Evolutionary conservation across 495 filamentous ascomycete genomes (phyloP).

Genomic region (Astrothelium macrocarpum): DNA sequence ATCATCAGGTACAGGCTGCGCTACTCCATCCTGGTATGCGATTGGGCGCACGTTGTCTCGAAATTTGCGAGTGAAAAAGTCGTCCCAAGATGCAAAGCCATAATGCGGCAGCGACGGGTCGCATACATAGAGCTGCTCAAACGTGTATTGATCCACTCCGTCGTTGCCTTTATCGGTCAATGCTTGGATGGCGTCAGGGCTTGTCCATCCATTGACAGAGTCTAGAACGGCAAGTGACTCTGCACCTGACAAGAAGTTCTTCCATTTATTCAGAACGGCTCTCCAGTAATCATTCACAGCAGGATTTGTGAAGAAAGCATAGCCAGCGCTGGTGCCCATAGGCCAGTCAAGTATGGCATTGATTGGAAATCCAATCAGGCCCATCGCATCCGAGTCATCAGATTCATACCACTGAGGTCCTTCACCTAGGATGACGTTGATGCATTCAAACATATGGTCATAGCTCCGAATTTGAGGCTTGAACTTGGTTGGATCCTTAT

Average conservation of each 20-base stretch:
- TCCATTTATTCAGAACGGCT: constrained; percentile 61
- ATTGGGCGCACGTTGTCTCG: constrained; percentile 48
- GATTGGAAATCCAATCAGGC: constrained; percentile 59
- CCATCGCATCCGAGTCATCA: constrained; percentile 40
- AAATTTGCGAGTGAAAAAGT: constrained; percentile 63
- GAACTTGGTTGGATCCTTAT: constrained; percentile 48
- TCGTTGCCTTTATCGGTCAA: neutral
- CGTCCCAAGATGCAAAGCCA: constrained; percentile 65
- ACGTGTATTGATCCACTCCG: constrained; percentile 20
- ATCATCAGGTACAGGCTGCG: constrained; percentile 42
- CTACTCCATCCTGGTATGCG: too few relatives aligned
- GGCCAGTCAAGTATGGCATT: constrained; percentile 62
- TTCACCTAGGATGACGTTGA: constrained; percentile 53
- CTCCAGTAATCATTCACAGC: constrained; percentile 61
- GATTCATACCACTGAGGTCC: constrained; percentile 59
- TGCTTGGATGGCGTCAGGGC: neutral
- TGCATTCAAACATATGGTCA: constrained; percentile 50
- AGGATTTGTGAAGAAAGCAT: constrained; percentile 54
- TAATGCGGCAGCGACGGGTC: constrained; percentile 40
- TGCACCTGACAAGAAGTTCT: constrained; percentile 44
- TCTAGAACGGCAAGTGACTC: neutral
- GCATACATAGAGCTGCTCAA: constrained; percentile 45
- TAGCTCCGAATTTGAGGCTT: constrained; percentile 51
- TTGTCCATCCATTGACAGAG: neutral
- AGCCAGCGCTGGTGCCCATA: constrained; percentile 59